A percentile compares a stretch with the other conserved stretches of the same genome.
Conservation (phyloP, 352 stramenopile species). For the Phytophthora colocasiae region DNA sequence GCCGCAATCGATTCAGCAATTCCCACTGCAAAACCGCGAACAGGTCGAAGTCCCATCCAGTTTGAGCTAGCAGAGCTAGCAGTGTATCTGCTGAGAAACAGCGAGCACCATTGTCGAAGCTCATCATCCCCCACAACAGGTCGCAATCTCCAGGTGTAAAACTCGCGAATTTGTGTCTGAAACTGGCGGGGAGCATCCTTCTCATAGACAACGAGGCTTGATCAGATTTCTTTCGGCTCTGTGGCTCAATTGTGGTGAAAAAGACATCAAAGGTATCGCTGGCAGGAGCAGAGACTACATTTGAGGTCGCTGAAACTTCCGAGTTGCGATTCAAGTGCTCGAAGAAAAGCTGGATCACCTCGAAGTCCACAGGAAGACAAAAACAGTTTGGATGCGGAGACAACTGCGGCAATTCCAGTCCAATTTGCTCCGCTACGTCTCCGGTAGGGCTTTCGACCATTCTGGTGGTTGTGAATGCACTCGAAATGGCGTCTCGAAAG, state of each 20-base stretch:
- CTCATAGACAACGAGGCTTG: not conserved
- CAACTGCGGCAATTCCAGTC: slow-evolving; percentile 72
- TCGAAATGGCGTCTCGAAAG: slow-evolving; percentile 68
- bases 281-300: slow-evolving; percentile 45
- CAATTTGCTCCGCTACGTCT: slow-evolving; percentile 11
- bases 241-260: slow-evolving; percentile 35
- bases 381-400: slow-evolving; percentile 86
- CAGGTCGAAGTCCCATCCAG: slow-evolving; percentile 79
- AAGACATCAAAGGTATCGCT: slow-evolving; percentile 85
- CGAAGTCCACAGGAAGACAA: slow-evolving; percentile 81
- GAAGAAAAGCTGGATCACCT: slow-evolving; percentile 63
- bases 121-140: slow-evolving; percentile 77
- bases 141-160: slow-evolving; percentile 83
- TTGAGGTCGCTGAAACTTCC: slow-evolving; percentile 10
- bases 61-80: slow-evolving; percentile 63
- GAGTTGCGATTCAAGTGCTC: slow-evolving; percentile 19
- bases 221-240: not conserved
- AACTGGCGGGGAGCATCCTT: slow-evolving; percentile 26
- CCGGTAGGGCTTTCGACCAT: slow-evolving; percentile 1
- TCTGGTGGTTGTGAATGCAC: slow-evolving; percentile 45
- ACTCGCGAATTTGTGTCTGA: slow-evolving; percentile 47
- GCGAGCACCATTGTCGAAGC: slow-evolving; percentile 54
- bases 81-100: slow-evolving; percentile 58
- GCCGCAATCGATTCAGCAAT: slow-evolving; percentile 46
- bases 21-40: slow-evolving; percentile 73